phyloP scores from a whole-genome alignment of 805 yeast species.

The Dipodascus geniculatus region DNA sequence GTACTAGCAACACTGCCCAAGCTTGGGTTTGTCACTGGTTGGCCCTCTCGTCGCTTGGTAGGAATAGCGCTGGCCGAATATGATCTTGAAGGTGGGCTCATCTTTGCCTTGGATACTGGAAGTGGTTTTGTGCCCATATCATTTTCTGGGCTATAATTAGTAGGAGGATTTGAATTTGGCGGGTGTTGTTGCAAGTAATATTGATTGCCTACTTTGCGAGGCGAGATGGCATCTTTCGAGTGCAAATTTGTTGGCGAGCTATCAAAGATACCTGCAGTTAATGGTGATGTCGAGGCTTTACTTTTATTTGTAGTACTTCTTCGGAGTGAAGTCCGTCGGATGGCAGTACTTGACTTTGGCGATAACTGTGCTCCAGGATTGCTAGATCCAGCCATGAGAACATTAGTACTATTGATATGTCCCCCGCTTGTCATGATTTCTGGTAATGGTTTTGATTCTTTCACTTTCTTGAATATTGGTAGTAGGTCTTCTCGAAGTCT shows the following conservation, averaged over 20 bases:
- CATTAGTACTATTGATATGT: not conserved
- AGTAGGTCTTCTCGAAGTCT: conserved; percentile 51
- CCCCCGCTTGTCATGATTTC: too few relatives aligned
- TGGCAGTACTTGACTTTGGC: not conserved
- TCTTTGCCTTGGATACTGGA: not conserved
- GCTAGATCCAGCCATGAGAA: not conserved
- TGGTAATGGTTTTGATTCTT: conserved; percentile 56
- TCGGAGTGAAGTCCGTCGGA: not conserved
- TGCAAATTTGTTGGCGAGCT: not conserved
- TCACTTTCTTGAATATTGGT: conserved; percentile 49
- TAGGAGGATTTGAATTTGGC: too few relatives aligned
- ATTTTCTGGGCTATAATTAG: not conserved
- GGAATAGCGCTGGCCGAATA: not conserved
- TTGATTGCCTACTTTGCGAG: not conserved
- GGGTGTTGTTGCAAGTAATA: not conserved
- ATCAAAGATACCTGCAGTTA: not conserved
- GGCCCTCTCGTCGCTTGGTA: not conserved
- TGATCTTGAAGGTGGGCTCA: not conserved
- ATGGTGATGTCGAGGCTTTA: not conserved
- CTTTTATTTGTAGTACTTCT: not conserved
- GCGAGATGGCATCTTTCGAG: not conserved
- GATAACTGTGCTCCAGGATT: not conserved
- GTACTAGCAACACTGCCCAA: not conserved
- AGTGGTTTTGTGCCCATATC: not conserved
- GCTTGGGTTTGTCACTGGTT: not conserved